phyloP scores from a whole-genome alignment of 1,139 yeast species.

The Kurtzmaniella quercitrusa region DNA sequence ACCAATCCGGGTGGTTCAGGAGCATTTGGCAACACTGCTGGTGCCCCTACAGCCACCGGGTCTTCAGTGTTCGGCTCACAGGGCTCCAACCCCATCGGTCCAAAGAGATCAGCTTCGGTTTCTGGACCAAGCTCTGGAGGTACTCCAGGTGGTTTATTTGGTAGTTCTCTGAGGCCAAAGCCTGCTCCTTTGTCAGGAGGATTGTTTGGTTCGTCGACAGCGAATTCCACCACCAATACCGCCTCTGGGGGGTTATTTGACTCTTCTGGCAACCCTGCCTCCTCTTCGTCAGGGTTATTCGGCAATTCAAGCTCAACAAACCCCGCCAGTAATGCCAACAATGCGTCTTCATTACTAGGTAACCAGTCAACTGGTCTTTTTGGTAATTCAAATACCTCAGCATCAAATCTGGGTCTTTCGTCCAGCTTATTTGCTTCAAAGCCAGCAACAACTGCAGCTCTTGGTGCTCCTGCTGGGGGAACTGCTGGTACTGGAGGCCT shows the following conservation, averaged over 20 bases:
- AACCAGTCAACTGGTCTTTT: neutral
- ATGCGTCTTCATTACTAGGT: neutral
- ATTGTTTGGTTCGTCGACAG: neutral
- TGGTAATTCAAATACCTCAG: neutral
- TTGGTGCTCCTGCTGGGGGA: neutral
- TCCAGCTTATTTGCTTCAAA: neutral
- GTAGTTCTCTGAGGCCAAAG: slow-evolving; percentile 12
- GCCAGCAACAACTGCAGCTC: slow-evolving; percentile 5
- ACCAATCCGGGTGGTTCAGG: slow-evolving; percentile 17
- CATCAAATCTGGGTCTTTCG: neutral
- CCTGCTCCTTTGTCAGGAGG: slow-evolving; percentile 5
- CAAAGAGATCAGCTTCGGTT: slow-evolving; percentile 7
- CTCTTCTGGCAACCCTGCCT: neutral
- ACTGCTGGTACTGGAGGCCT: slow-evolving; percentile 13
- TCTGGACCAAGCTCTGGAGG: neutral
- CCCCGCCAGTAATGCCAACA: neutral
- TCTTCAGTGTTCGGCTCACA: slow-evolving; percentile 4
- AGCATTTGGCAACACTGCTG: slow-evolving; percentile 10
- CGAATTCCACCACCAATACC: slow-evolving; percentile 10
- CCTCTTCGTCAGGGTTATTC: slow-evolving; percentile 9
- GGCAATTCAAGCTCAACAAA: slow-evolving; percentile 7
- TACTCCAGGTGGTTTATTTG: slow-evolving; percentile 27
- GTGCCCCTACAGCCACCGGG: slow-evolving; percentile 7
- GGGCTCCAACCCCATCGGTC: neutral
- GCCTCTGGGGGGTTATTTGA: slow-evolving; percentile 8